These are phyloP conservation scores for Serendipita sp. DNA, from an alignment of 768 basidiomycete genomes.

Conservation along the genomic window DNA sequence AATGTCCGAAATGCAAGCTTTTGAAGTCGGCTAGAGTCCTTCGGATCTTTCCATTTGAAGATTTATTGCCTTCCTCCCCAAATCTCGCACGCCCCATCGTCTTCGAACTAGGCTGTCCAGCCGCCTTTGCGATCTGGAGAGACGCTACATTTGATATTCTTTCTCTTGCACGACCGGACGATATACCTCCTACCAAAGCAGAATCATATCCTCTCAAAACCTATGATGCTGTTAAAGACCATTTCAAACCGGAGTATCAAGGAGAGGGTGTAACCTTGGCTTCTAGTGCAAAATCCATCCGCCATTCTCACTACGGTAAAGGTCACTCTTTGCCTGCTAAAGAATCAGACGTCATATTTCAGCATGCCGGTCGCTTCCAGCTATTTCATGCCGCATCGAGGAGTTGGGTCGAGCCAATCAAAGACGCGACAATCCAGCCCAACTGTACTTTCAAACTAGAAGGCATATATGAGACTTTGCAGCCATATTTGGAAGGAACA, in stretches of 20 bases:
- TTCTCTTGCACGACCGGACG: no score
- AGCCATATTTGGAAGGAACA: slow-evolving; percentile 21
- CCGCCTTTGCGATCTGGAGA: slow-evolving; percentile 28
- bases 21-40: slow-evolving; percentile 11
- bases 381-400: slow-evolving; percentile 17
- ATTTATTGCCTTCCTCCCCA: slow-evolving; percentile 25
- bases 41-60: slow-evolving; percentile 26
- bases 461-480: slow-evolving; percentile 19
- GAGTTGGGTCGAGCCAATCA: slow-evolving; percentile 13
- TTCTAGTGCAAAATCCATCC: slow-evolving; percentile 22
- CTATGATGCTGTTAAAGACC: slow-evolving; percentile 3
- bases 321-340: slow-evolving; percentile 11
- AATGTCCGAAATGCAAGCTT: slow-evolving; percentile 16
- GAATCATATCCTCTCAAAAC: slow-evolving; percentile 3
- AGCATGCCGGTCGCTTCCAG: slow-evolving; percentile 19
- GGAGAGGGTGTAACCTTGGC: slow-evolving; percentile 20
- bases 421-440: slow-evolving; percentile 9
- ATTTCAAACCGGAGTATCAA: background rate
- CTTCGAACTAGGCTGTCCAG: slow-evolving; percentile 29
- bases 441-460: slow-evolving; percentile 21
- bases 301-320: slow-evolving; percentile 20
- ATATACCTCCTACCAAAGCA: no score
- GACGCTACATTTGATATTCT: slow-evolving; percentile 24
- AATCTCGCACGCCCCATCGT: slow-evolving; percentile 18
- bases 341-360: slow-evolving; percentile 13